Conservation (phyloP, 257 asterid species). For the Ilex asprella region DNA sequence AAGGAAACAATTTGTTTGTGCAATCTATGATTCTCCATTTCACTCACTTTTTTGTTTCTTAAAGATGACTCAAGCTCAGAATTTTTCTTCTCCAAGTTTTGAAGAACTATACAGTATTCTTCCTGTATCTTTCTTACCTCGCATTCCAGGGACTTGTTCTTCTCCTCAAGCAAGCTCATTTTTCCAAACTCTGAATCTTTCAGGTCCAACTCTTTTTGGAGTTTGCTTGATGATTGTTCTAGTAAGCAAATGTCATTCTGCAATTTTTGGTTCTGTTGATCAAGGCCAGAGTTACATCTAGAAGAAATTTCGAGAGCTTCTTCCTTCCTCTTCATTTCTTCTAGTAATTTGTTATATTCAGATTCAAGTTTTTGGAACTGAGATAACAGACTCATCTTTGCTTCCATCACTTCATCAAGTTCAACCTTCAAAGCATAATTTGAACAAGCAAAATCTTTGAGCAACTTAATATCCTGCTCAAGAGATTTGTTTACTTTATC, state of each 20-base stretch:
- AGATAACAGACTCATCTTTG: slow-evolving; percentile 22
- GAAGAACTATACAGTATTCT: slow-evolving; percentile 31
- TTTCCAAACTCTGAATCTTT: slow-evolving; percentile 42
- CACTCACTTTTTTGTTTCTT: slow-evolving; percentile 18
- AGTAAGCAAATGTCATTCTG: slow-evolving; percentile 31
- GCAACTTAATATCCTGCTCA: slow-evolving; percentile 27
- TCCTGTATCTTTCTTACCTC: slow-evolving; percentile 34
- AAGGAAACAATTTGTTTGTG: slow-evolving; percentile 22
- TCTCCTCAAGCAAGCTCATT: slow-evolving; percentile 47
- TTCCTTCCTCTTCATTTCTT: slow-evolving; percentile 48
- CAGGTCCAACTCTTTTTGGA: slow-evolving; percentile 40
- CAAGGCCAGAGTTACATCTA: slow-evolving; percentile 36
- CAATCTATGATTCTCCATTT: slow-evolving; percentile 29
- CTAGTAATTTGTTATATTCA: slow-evolving; percentile 33
- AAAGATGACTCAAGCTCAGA: slow-evolving; percentile 31
- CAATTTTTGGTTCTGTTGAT: slow-evolving; percentile 40
- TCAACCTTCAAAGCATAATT: slow-evolving; percentile 23
- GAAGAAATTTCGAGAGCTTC: slow-evolving; percentile 50
- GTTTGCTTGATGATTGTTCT: slow-evolving; percentile 34
- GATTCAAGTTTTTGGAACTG: slow-evolving; percentile 36
- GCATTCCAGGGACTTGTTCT: slow-evolving; percentile 35
- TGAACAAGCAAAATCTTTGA: slow-evolving; percentile 24
- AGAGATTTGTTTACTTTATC: slow-evolving; percentile 22
- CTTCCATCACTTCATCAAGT: slow-evolving; percentile 26
- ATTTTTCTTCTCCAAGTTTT: slow-evolving; percentile 45